These are phyloP conservation scores for Saccharum hybrid DNA, from an alignment of 202 grass and related monocot genomes.

Conservation along the genomic window DNA sequence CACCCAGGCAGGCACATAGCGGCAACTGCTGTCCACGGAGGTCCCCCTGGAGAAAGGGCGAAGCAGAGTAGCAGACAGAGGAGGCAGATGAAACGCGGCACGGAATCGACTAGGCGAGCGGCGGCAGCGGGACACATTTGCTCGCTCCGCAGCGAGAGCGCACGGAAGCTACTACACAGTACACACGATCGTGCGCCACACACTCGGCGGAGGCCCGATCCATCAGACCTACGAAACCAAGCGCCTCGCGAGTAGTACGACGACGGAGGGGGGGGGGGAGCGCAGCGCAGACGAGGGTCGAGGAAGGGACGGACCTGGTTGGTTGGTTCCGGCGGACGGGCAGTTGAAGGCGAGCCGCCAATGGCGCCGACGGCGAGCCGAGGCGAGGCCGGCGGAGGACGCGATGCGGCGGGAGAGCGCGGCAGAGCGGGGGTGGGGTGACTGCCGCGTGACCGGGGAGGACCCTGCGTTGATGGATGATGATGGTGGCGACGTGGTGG, in stretches of 20 bases:
- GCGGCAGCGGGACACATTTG: not conserved
- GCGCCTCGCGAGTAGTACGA: not conserved
- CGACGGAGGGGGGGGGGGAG: not conserved
- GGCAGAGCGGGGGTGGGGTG: too few species aligned
- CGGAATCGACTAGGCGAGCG: not conserved
- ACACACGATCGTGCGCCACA: not conserved
- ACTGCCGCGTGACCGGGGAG: not conserved
- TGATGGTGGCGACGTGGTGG: not conserved
- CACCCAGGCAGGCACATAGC: too few species aligned
- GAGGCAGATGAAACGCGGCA: not conserved
- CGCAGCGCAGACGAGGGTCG: too few species aligned
- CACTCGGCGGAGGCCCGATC: not conserved
- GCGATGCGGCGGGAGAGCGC: not conserved
- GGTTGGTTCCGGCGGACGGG: not conserved
- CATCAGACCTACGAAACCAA: not conserved
- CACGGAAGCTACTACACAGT: not conserved
- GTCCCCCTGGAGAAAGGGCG: not conserved
- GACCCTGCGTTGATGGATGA: constrained; percentile 33
- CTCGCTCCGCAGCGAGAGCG: not conserved
- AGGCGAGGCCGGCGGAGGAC: not conserved
- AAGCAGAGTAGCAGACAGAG: not conserved
- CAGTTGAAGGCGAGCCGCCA: not conserved
- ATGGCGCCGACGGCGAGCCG: constrained; percentile 5
- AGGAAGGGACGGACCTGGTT: not conserved
- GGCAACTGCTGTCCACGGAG: not conserved